Evolutionary conservation across 208 protist genomes (phyloP).

Genomic region (Leishmania guyanensis): DNA sequence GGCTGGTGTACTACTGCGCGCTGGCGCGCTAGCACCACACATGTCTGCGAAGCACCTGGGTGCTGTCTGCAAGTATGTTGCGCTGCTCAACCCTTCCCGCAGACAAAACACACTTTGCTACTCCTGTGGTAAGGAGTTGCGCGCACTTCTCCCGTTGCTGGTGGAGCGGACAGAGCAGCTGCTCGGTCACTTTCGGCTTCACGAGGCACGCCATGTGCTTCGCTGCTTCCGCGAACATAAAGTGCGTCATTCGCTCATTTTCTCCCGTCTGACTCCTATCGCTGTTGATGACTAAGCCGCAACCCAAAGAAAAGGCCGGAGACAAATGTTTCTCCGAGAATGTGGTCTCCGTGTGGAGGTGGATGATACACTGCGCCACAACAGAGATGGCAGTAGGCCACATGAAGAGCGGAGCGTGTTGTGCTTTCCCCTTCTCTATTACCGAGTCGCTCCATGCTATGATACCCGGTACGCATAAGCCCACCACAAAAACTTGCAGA

Average conservation of each 20-base stretch:
- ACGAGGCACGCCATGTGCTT: slow-evolving; percentile 76
- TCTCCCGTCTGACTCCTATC: slow-evolving; percentile 69
- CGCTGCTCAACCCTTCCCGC: slow-evolving; percentile 46
- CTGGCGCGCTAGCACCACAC: slow-evolving; percentile 33
- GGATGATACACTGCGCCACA: not conserved
- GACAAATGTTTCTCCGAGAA: not conserved
- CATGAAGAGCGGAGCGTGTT: not conserved
- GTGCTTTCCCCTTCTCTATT: not conserved
- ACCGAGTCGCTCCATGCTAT: not conserved
- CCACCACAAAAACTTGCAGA: not conserved
- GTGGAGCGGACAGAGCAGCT: slow-evolving; percentile 62
- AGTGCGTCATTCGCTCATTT: slow-evolving; percentile 80
- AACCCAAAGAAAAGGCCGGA: not conserved
- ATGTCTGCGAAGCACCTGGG: slow-evolving; percentile 60
- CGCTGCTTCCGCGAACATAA: slow-evolving; percentile 77
- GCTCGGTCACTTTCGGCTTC: slow-evolving; percentile 64
- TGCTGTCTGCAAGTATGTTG: slow-evolving; percentile 78
- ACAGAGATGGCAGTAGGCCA: not conserved
- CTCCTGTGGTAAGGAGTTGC: slow-evolving; percentile 64
- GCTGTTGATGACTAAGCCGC: slow-evolving; percentile 22
- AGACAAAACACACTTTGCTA: slow-evolving; percentile 38
- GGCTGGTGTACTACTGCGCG: slow-evolving; percentile 53
- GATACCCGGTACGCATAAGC: not conserved
- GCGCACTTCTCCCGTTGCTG: slow-evolving; percentile 60
- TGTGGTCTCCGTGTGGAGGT: not conserved